Conservation (phyloP, 192 early-diverging fungal genomes). For the Rhizophagus clarus region DNA sequence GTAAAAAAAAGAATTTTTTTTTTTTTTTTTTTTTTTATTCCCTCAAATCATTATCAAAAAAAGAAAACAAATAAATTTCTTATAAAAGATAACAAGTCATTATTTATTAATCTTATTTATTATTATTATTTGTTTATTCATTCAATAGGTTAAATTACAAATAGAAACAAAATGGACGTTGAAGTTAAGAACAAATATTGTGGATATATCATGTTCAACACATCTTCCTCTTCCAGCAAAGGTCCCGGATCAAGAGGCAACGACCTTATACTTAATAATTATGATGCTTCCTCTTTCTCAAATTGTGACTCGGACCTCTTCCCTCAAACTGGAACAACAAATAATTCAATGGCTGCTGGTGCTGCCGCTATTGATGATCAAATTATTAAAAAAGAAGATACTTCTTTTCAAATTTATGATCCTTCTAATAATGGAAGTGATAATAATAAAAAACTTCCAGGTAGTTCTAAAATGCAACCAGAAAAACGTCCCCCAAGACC, state of each 20-base stretch:
- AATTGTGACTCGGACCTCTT: not conserved
- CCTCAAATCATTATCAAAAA: too few species aligned
- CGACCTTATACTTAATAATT: not conserved
- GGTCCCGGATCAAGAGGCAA: not conserved
- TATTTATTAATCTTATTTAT: not conserved
- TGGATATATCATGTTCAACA: slow-evolving; percentile 22
- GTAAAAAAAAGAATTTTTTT: too few species aligned
- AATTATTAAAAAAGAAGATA: not conserved
- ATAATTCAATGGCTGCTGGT: slow-evolving; percentile 16
- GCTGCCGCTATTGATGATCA: slow-evolving; percentile 16
- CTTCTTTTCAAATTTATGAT: not conserved
- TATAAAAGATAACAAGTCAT: not conserved
- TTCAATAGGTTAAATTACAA: not conserved
- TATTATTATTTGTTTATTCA: not conserved
- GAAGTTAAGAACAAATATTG: slow-evolving; percentile 14
- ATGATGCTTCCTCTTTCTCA: not conserved
- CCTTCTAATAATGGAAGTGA: not conserved
- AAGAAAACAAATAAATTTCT: not conserved
- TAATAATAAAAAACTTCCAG: not conserved
- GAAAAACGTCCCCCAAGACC: slow-evolving; percentile 28
- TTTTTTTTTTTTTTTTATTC: too few species aligned
- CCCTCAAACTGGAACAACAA: not conserved
- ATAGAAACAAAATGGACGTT: slow-evolving; percentile 6
- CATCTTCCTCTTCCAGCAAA: not conserved
- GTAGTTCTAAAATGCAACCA: not conserved